Evolutionary conservation across 2,329 filamentous ascomycete genomes (phyloP).

Genomic region (Beauveria brongniartii): DNA sequence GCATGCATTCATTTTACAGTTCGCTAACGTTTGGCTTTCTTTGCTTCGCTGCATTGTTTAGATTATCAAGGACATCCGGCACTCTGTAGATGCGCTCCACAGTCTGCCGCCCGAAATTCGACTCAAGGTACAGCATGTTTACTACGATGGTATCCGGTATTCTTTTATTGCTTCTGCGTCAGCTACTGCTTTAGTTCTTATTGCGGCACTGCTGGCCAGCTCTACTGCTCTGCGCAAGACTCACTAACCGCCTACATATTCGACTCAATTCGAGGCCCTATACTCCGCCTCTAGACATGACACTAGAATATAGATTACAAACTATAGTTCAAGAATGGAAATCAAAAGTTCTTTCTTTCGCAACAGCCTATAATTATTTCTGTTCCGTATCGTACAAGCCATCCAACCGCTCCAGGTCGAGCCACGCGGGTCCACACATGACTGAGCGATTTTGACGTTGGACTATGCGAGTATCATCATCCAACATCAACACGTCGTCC

Average conservation of each 20-base stretch:
- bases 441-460: conserved; percentile 4
- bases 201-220: conserved; percentile 23
- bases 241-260: conserved; percentile 14
- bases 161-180: conserved; percentile 48
- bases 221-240: conserved; percentile 24
- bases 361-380: not conserved
- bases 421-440: conserved; percentile 1
- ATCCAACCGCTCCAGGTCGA: not conserved
- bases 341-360: not conserved
- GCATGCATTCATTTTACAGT: not conserved
- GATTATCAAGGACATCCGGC: conserved; percentile 54
- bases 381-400: not conserved
- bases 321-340: not conserved
- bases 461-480: not conserved
- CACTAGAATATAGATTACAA: not conserved
- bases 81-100: conserved; percentile 49
- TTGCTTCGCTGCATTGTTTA: conserved; percentile 20
- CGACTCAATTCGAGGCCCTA: not conserved
- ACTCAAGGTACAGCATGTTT: conserved; percentile 47
- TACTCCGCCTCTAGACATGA: not conserved
- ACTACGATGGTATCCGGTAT: conserved; percentile 50
- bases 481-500: not conserved
- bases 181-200: conserved; percentile 38
- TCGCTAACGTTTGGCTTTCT: conserved; percentile 3
- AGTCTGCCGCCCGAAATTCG: conserved; percentile 48